Base-by-base conservation (phyloP, 805 yeast genomes). In the Yarrowia divulgata region DNA sequence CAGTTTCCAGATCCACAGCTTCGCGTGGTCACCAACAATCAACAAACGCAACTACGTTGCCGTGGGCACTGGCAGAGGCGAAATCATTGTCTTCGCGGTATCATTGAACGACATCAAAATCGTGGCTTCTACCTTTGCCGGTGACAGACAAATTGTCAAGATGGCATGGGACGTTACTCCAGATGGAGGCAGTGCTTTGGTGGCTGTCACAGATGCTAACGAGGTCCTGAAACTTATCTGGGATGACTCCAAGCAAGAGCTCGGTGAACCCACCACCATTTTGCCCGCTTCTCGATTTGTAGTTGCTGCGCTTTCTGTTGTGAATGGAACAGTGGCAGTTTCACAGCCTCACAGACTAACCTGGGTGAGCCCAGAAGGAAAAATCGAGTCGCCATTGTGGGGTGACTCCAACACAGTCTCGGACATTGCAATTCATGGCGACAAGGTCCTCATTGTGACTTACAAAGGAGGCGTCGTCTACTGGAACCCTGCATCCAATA, bases 21-120 rank as follows among this genome's bases (percentile, higher is more conserved):
- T 63, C 37, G 68, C 58, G 8, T 63, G 68, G 68, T 60, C 66
- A 13, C 66, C 66, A 10, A 60, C 66, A 2, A 14, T 60, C 42
- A 32, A 45, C 34, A 35, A 45, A 18, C 13, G 10, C n/a, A 60
- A 60, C 12, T 60, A 60, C 18, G 34, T 60, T 6, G 66, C 66
- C 8, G 66, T 60, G 40, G 66, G 66, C n/a, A 60, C 50, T 0
- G 66, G 52, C 2, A 12, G 42, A 13, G 66, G 66, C 4, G 52
- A 60, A 16, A 42, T 60, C 13, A 18, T 60, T 12, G 66, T 60
- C 13, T 18, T 60, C 13, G 18, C 52, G 1, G 42, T 60, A 9
- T 3, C 52, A 6, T 52, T 34, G 9, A 34, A 19, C 52, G 50
- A 42, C 6, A 32, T 60, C 32, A 34, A 34, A 8, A 18, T 60